Conservation (phyloP, 768 basidiomycete species). For the Mycena pura region DNA sequence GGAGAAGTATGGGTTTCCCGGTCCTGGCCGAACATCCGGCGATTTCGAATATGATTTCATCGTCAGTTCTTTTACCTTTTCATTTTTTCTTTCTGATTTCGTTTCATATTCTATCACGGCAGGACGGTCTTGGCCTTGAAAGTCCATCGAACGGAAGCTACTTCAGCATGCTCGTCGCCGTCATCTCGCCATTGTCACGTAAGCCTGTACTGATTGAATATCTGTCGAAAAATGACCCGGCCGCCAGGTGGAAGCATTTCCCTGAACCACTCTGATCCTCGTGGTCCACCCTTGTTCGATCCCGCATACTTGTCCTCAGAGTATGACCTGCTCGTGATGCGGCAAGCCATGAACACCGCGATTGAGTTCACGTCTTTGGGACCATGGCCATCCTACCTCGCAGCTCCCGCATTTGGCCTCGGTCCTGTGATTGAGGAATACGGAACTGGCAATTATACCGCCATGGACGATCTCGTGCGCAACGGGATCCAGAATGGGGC, state of each 20-base stretch:
- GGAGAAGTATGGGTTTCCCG: neutral
- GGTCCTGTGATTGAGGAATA: neutral
- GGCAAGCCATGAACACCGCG: slow-evolving; percentile 31
- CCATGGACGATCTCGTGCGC: slow-evolving; percentile 32
- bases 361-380: slow-evolving; percentile 33
- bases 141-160: neutral
- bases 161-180: neutral
- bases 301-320: slow-evolving; percentile 47
- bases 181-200: neutral
- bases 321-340: slow-evolving; percentile 39
- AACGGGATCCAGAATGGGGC: slow-evolving; percentile 27
- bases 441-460: slow-evolving; percentile 15
- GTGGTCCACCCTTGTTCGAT: slow-evolving; percentile 55
- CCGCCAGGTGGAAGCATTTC: slow-evolving; percentile 42
- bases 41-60: neutral
- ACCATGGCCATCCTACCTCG: slow-evolving; percentile 34
- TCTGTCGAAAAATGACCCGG: neutral
- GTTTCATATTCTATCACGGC: neutral
- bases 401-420: neutral
- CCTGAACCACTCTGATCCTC: slow-evolving; percentile 51
- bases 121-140: neutral
- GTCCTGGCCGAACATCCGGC: neutral
- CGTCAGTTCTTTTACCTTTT: neutral
- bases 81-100: neutral
- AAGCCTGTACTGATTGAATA: neutral